Evolutionary conservation across 352 stramenopile genomes (phyloP), one percentile per base, ranked within the genome.

Genomic region (Pythium guiyangense): DNA sequence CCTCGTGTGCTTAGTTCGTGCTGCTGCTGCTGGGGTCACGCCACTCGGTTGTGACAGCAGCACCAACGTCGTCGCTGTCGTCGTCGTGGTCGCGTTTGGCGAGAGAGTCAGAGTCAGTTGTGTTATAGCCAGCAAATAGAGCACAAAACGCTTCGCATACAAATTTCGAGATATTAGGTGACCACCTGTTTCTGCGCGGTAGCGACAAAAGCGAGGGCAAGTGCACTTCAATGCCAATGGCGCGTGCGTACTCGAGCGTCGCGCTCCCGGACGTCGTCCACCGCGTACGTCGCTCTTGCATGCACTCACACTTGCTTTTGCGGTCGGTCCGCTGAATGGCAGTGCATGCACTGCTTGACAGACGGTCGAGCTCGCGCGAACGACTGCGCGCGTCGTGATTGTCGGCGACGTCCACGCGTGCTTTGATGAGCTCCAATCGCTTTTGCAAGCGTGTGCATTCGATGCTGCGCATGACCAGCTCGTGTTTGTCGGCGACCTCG

Each of bases 321-420:
- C 18, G 39, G 10, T 15, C 11, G 3, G 17, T 42, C 17, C 18
- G 50, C 39, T 22, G 22, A 22, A 22, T 22, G 22, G 22, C 22
- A 22, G 22, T 22, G 22, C 22, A 22, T 22, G 22, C 22, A 22
- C 22, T 22, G 1, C 22, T 22, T 27, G 22, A 27, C 63, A 80
- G 15, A 62, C 60, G 14, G 49, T 42, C 11, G 55, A 77, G n/a
- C 57, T 85, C 11, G 27, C 57, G 29, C 29, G 18, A 27, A 27
- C 57, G 10, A 61, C 52, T 42, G 66, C 61, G 40, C 70, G 83
- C 37, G 67, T 97, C 46, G 60, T 98, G 29, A 52, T 98, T 34
- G 77, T 97, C 48, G 90, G 92, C 17, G 92, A 98, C 63, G 86
- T 98, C 20, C 92, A 98, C 64, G 92, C 87, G 31, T 98, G 92